A percentile compares a stretch with the other conserved stretches of the same genome.
phyloP scores from a whole-genome alignment of 2,329 filamentous ascomycete species.

The Aspergillus latus region DNA sequence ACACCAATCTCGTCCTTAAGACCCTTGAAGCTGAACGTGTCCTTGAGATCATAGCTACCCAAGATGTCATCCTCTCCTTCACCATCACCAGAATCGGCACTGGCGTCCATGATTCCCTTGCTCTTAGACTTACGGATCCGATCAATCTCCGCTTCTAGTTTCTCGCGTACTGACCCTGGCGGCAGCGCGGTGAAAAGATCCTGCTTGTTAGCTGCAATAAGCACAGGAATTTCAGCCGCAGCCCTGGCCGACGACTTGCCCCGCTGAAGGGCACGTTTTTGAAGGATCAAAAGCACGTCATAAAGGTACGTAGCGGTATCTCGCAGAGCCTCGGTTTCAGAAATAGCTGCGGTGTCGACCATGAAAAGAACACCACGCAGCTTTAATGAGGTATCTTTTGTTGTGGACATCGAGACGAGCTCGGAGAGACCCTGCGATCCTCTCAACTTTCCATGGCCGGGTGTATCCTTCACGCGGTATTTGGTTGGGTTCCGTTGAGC shows the following conservation, averaged over 20 bases:
- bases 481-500: slow-evolving; percentile 36
- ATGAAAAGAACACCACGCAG: slow-evolving; percentile 79
- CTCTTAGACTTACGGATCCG: slow-evolving; percentile 73
- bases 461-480: slow-evolving; percentile 66
- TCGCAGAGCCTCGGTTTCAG: slow-evolving; percentile 53
- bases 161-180: slow-evolving; percentile 68
- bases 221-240: slow-evolving; percentile 65
- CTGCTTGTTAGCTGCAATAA: slow-evolving; percentile 91
- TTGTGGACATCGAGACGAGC: slow-evolving; percentile 33
- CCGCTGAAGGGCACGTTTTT: slow-evolving; percentile 64
- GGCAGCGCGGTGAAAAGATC: slow-evolving; percentile 94
- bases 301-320: slow-evolving; percentile 83
- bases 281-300: slow-evolving; percentile 79
- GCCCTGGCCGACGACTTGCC: slow-evolving; percentile 55
- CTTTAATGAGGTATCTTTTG: slow-evolving; percentile 37
- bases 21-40: slow-evolving; percentile 74
- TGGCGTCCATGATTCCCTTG: slow-evolving; percentile 79
- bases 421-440: slow-evolving; percentile 53
- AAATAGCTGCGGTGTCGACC: slow-evolving; percentile 75
- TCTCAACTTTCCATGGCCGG: slow-evolving; percentile 92
- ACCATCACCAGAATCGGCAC: slow-evolving; percentile 57
- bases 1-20: slow-evolving; percentile 78
- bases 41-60: slow-evolving; percentile 77
- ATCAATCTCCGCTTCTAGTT: slow-evolving; percentile 77
- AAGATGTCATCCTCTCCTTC: slow-evolving; percentile 77